Evolutionary conservation across 139 green algal species (phyloP), one percentile per base, ranked within the genome.

Genomic region (Edaphochlamys debaryana): DNA sequence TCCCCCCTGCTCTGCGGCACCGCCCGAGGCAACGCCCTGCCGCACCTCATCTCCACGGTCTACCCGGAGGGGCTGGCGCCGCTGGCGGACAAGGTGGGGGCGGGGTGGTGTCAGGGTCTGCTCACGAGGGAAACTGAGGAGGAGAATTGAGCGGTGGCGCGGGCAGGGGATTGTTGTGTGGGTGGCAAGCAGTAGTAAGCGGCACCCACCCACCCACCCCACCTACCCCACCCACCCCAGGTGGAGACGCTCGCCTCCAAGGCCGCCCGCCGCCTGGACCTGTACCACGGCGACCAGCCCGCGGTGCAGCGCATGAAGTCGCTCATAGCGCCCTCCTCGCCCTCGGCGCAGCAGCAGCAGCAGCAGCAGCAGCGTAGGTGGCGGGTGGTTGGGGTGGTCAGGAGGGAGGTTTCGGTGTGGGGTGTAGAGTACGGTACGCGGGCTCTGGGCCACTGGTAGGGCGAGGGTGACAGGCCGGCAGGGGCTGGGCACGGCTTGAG

Each of bases 21-120:
- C 25, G 73, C 54, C 2, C 79, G 85, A 37, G 79, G 72, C 54
- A 86, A 76, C 66, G 79, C 72, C 13, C 69, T 89, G 29, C 71
- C 67, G 11, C 80, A 78, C 58, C 45, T 89, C 63, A 82, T 86
- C 4, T n/a, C 68, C 32, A 40, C 77, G 41, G 52, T 91, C 29
- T 91, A 84, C 73, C 45, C 79, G 9, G 87, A 91, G 62, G 87
- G 87, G 30, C 73, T 91, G 38, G 79, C 48, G 17, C 87, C 87
- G 20, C 87, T 91, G 54, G 72, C 74, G 8, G 72, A 85, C 19
- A 91, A 91, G 79, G 82, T 89, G 52, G 2, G 73, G 4, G 15
- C n/a, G n/a, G n/a, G n/a, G n/a, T n/a, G n/a, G n/a, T n/a, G n/a
- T n/a, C n/a, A n/a, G n/a, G n/a, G n/a, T n/a, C n/a, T n/a, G n/a